Conservation (phyloP, 441 rosid genomes). For the Omphalea diandra region DNA sequence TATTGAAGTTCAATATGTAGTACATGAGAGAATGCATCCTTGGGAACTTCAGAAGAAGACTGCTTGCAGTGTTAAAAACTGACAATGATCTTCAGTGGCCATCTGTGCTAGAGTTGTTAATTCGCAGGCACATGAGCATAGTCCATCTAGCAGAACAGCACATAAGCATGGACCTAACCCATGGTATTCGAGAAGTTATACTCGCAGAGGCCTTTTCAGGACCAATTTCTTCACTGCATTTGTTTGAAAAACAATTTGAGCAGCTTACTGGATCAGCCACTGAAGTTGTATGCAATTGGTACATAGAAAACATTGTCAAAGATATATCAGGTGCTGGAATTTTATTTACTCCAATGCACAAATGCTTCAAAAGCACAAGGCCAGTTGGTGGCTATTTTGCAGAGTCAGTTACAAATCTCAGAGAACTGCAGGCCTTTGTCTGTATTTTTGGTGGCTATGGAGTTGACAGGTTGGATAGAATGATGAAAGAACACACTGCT, state of each 20-base stretch:
- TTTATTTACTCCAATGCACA: conserved; percentile 85
- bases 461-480: conserved; percentile 82
- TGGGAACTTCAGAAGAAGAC: conserved; percentile 94
- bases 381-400: conserved; percentile 99
- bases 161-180: conserved; percentile 98
- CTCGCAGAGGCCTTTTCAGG: conserved; percentile 91
- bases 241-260: conserved; percentile 74
- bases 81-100: conserved; percentile 98
- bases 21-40: conserved; percentile 99
- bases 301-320: conserved; percentile 95
- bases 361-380: conserved; percentile 96
- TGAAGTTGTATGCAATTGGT: conserved; percentile 98
- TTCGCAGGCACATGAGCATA: conserved; percentile 85
- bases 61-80: conserved; percentile 70
- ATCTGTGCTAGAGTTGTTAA: conserved; percentile 73
- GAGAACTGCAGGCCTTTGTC: conserved; percentile 86
- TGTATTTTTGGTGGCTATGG: conserved; percentile 96
- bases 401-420: conserved; percentile 89
- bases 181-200: conserved; percentile 87
- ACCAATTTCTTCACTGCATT: conserved; percentile 82
- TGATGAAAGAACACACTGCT: conserved; percentile 97
- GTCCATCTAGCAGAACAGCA: conserved; percentile 98
- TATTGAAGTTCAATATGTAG: conserved; percentile 47
- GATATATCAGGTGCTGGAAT: conserved; percentile 95
- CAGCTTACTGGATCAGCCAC: conserved; percentile 81